These are phyloP conservation scores for Chaetoceros muelleri DNA, from an alignment of 108 stramenopile species.

Conservation along the genomic window DNA sequence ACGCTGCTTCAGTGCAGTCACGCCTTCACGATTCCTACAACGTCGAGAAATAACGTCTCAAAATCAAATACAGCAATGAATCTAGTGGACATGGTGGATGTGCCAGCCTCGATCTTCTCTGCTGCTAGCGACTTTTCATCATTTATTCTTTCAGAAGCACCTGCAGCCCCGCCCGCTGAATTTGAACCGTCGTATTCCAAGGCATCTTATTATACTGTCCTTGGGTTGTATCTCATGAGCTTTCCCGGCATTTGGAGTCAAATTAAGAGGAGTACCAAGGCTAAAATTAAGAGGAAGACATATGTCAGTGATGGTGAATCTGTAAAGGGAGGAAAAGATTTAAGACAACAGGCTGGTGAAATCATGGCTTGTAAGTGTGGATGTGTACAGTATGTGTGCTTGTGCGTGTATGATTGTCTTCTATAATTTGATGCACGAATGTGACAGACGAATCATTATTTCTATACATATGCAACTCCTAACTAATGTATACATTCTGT, in stretches of 20 bases:
- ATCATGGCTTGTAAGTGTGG: slow-evolving; percentile 84
- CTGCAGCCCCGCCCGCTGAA: slow-evolving; percentile 8
- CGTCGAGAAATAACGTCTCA: neutral
- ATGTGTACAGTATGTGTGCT: neutral
- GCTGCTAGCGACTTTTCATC: neutral
- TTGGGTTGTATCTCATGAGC: slow-evolving; percentile 72
- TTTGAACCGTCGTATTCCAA: slow-evolving; percentile 60
- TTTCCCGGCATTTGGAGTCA: slow-evolving; percentile 90
- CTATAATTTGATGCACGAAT: too few relatives aligned
- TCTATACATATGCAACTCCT: neutral
- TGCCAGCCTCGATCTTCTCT: neutral
- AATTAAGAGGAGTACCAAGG: slow-evolving; percentile 82
- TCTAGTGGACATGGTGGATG: neutral
- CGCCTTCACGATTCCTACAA: neutral
- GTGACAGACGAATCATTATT: neutral
- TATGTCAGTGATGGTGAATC: slow-evolving; percentile 35
- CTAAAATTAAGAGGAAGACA: slow-evolving; percentile 80
- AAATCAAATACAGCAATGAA: neutral
- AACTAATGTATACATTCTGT: neutral
- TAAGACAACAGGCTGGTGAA: slow-evolving; percentile 83
- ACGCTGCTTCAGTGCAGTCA: neutral
- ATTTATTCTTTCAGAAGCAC: neutral
- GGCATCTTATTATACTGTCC: slow-evolving; percentile 84
- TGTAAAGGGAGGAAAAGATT: slow-evolving; percentile 31
- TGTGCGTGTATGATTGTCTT: too few relatives aligned